Base-by-base conservation (phyloP, 345 rosid species). In the Hypericum androsaemum region DNA sequence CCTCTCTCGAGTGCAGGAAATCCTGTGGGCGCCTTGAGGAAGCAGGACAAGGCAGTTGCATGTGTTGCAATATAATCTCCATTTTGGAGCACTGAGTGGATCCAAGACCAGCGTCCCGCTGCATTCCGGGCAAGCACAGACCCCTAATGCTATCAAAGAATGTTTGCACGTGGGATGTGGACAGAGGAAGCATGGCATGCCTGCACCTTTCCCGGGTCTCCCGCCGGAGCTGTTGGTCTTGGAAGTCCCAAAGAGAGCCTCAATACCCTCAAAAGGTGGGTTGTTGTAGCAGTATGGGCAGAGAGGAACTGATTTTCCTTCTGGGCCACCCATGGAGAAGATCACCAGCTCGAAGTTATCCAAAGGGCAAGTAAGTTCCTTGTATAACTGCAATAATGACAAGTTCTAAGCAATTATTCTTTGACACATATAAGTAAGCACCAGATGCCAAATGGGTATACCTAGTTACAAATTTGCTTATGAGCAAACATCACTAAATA, bases 91-190 rank as follows among this genome's bases (percentile, higher is more conserved):
- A 47, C 96, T 74, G 46, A 82, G 73, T 0, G 96, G 95, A 71
- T 90, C 98, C 57, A 84, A 65, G 48, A 90, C 82, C 2, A 90
- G 86, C 4, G 92, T 87, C 43, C 98, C 98, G 12, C 67, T 81
- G 65, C 96, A 90, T 64, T 90, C 98, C 0, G 98, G 98, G 65
- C 96, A 90, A 60, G 98, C 96, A 57, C 96, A 90, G 43, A 90
- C 96, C 58, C 98, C 98, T 66, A 86, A 95, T 52, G 85, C 66
- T 45, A 86, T 76, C 51, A 87, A 5, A 41, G 98, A 90, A 56
- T 87, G 95, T 45, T 68, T 81, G 59, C 98, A 90, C 4, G 89
- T 79, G 5, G 98, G 95, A 47, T 90, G 98, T 7, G 87, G 89
- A 52, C 98, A 90, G 59, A 82, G 84, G 52, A 83, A 87, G 71